phyloP scores from a whole-genome alignment of 2,329 filamentous ascomycete genomes.

The Aspergillus ruber region DNA sequence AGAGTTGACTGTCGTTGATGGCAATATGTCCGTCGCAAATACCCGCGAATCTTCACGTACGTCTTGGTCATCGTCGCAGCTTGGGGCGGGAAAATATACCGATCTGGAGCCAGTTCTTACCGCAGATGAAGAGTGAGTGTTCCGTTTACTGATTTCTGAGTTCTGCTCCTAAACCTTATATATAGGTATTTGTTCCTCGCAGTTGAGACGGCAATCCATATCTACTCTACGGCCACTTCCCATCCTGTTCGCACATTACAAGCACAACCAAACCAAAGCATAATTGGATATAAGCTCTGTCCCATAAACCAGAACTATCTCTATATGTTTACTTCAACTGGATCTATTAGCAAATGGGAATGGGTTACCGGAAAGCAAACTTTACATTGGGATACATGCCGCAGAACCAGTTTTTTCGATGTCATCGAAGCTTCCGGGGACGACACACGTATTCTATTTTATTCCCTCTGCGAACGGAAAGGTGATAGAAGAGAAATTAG shows the following conservation, averaged over 20 bases:
- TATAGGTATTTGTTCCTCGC: conserved; percentile 66
- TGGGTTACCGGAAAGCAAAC: conserved; percentile 47
- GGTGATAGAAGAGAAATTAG: conserved; percentile 33
- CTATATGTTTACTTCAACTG: conserved; percentile 48
- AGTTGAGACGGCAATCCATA: conserved; percentile 66
- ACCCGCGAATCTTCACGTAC: conserved; percentile 1
- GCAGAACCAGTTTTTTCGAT: conserved; percentile 28
- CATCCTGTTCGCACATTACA: conserved; percentile 68
- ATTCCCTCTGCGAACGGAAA: conserved; percentile 31
- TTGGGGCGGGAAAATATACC: conserved; percentile 50
- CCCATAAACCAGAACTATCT: conserved; percentile 45
- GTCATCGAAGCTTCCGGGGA: conserved; percentile 16
- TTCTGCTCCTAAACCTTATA: conserved; percentile 5
- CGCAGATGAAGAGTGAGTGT: conserved; percentile 47
- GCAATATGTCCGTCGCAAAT: background rate
- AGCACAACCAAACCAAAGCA: conserved; percentile 40
- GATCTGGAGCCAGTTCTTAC: conserved; percentile 53
- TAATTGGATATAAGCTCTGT: conserved; percentile 50
- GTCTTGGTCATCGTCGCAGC: conserved; percentile 44
- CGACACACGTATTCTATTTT: conserved; percentile 28
- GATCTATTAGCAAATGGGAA: conserved; percentile 52
- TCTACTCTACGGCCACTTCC: conserved; percentile 77
- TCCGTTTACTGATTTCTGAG: background rate
- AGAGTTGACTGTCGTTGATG: background rate
- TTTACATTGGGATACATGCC: conserved; percentile 38